Percentiles rank a stretch among this genome's conserved stretches.
Evolutionary conservation across 108 stramenopile genomes (phyloP).

Genomic region (Nitzschia sp.): DNA sequence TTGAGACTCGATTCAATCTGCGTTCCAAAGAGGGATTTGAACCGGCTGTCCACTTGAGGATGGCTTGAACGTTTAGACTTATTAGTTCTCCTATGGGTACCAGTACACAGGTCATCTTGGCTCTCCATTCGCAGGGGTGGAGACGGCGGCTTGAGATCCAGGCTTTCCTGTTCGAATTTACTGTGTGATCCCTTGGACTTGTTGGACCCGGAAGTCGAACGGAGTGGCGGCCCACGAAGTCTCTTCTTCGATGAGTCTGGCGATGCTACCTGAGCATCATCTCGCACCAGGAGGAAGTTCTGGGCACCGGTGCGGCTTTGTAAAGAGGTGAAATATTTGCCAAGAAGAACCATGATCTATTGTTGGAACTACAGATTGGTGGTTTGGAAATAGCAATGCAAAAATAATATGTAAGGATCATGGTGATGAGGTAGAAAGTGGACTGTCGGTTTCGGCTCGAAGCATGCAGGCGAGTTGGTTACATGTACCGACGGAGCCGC

Average conservation of each 20-base stretch:
- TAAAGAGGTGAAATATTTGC: conserved; percentile 1
- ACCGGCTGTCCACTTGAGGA: not conserved
- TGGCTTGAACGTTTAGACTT: not conserved
- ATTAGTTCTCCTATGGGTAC: not conserved
- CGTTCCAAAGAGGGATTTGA: not conserved
- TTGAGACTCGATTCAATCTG: not conserved
- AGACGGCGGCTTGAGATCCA: not conserved
- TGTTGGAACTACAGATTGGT: too few relatives aligned
- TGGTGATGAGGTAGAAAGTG: too few relatives aligned
- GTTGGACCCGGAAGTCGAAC: not conserved
- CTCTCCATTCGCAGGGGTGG: conserved; percentile 15
- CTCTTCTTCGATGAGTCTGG: not conserved
- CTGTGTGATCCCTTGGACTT: not conserved
- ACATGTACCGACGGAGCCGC: too few relatives aligned
- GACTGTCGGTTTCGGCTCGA: too few relatives aligned
- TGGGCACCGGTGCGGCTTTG: conserved; percentile 7
- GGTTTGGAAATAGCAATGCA: too few relatives aligned
- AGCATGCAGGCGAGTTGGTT: too few relatives aligned
- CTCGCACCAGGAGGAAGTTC: conserved; percentile 1
- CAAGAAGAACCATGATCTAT: conserved; percentile 13
- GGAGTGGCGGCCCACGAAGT: not conserved
- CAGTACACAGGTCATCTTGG: conserved; percentile 18
- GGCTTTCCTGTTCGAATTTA: not conserved
- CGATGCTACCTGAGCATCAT: conserved; percentile 5
- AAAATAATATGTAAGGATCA: too few relatives aligned